Evolutionary conservation across 2,329 filamentous ascomycete species (phyloP).

Genomic region (Colletotrichum sublineola): DNA sequence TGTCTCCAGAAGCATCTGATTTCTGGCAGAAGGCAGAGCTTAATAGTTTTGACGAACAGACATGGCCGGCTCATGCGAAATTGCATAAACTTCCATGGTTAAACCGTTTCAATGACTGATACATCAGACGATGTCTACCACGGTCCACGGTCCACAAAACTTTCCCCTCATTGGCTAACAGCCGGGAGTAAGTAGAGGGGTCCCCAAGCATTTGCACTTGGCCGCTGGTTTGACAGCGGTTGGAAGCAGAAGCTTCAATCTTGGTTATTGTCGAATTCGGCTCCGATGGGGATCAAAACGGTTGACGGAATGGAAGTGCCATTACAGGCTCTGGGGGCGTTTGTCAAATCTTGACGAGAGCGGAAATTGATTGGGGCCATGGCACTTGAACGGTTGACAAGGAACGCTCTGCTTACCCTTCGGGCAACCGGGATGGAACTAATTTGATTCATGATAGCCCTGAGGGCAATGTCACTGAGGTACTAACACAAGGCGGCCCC

Average conservation of each 20-base stretch:
- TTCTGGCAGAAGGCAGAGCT: not conserved
- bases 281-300: not conserved
- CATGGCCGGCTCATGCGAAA: conserved; percentile 1
- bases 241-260: not conserved
- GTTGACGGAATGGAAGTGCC: not conserved
- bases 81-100: conserved; percentile 4
- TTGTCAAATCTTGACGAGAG: not conserved
- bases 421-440: not conserved
- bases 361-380: conserved; percentile 2
- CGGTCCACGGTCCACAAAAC: not conserved
- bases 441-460: not conserved
- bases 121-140: not conserved
- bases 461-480: not conserved
- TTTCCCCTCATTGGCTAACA: conserved; percentile 1
- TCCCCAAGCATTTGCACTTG: not conserved
- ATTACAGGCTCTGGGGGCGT: not conserved
- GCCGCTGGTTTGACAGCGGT: not conserved
- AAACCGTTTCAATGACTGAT: conserved; percentile 20
- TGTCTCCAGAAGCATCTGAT: not conserved
- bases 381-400: not conserved
- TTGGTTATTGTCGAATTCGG: conserved; percentile 4
- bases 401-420: conserved; percentile 3
- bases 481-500: too few relatives aligned
- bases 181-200: conserved; percentile 15
- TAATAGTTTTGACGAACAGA: conserved; percentile 37